These are phyloP conservation scores for Lachnum nothofagi DNA, from an alignment of 2,329 filamentous ascomycete species.

Conservation along the genomic window DNA sequence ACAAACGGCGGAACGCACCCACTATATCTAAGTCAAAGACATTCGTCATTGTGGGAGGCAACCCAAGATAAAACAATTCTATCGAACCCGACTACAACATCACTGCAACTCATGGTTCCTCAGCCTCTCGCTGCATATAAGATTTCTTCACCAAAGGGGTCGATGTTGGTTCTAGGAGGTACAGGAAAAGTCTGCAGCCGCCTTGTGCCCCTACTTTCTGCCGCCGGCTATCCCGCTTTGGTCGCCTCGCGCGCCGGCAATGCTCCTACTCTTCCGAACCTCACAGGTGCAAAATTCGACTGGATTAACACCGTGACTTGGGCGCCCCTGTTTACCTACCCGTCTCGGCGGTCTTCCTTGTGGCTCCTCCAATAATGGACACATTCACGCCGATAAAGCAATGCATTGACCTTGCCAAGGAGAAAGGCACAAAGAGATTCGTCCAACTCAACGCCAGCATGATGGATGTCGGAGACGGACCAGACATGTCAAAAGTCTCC, in stretches of 20 bases:
- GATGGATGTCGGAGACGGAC: constrained; percentile 34
- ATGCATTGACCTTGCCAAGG: constrained; percentile 40
- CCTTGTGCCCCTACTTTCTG: constrained; percentile 35
- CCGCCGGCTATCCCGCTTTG: constrained; percentile 30
- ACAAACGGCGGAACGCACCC: too few relatives aligned
- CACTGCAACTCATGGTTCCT: too few relatives aligned
- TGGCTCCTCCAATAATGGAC: constrained; percentile 35
- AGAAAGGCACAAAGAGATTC: constrained; percentile 38
- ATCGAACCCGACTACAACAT: too few relatives aligned
- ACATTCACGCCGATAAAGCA: constrained; percentile 33
- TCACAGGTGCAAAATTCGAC: constrained; percentile 38
- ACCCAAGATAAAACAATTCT: too few relatives aligned
- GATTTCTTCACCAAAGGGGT: constrained; percentile 8
- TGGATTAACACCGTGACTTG: constrained; percentile 42
- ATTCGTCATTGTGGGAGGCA: too few relatives aligned
- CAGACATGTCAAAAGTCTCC: constrained; percentile 36
- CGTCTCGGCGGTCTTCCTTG: constrained; percentile 39
- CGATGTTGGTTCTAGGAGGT: constrained; percentile 41
- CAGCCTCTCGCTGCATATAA: too few relatives aligned
- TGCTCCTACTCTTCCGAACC: constrained; percentile 20
- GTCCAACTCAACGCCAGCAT: constrained; percentile 40
- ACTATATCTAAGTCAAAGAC: too few relatives aligned
- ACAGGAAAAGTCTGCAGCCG: constrained; percentile 42
- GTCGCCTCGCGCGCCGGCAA: constrained; percentile 37
- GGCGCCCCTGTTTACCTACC: constrained; percentile 30